Evolutionary conservation across 2,329 filamentous ascomycete genomes (phyloP).

Genomic region (Penicillium sp.): DNA sequence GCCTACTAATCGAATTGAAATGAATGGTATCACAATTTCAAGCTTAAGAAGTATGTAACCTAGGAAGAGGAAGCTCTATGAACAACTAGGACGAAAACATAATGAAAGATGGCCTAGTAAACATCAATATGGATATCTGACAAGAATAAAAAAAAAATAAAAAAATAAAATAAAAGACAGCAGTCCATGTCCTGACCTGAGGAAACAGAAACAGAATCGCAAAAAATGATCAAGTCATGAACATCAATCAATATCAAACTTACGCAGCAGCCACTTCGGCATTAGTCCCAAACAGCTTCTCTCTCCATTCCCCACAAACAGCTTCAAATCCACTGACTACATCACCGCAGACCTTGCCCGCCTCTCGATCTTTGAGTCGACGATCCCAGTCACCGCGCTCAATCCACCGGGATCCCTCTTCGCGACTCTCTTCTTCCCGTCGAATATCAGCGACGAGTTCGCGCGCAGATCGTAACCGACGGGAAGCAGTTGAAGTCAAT

Average conservation of each 20-base stretch:
- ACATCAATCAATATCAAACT: slow-evolving; percentile 8
- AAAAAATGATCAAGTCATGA: slow-evolving; percentile 3
- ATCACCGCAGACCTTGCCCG: slow-evolving; percentile 77
- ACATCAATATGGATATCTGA: slow-evolving; percentile 12
- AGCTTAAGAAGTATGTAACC: neutral
- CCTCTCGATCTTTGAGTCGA: slow-evolving; percentile 72
- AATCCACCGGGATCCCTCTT: slow-evolving; percentile 81
- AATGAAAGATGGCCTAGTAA: slow-evolving; percentile 1
- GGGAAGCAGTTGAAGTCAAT: slow-evolving; percentile 75
- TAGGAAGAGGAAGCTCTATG: neutral
- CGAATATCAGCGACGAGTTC: slow-evolving; percentile 84
- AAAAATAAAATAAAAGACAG: neutral
- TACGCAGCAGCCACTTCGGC: slow-evolving; percentile 36
- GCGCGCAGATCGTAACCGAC: slow-evolving; percentile 75
- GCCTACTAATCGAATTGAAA: neutral
- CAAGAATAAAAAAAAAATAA: neutral
- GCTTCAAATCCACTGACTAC: slow-evolving; percentile 92
- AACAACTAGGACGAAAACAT: neutral
- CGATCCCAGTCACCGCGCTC: slow-evolving; percentile 80
- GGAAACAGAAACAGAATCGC: slow-evolving; percentile 1
- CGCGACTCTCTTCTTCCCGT: slow-evolving; percentile 75
- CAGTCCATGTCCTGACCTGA: neutral
- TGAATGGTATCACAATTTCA: neutral
- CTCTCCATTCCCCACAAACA: slow-evolving; percentile 81
- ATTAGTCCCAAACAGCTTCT: slow-evolving; percentile 62